Evolutionary conservation across 768 basidiomycete genomes (phyloP), one percentile per base, ranked within the genome.

Genomic region (Hygrocybe coccinea): DNA sequence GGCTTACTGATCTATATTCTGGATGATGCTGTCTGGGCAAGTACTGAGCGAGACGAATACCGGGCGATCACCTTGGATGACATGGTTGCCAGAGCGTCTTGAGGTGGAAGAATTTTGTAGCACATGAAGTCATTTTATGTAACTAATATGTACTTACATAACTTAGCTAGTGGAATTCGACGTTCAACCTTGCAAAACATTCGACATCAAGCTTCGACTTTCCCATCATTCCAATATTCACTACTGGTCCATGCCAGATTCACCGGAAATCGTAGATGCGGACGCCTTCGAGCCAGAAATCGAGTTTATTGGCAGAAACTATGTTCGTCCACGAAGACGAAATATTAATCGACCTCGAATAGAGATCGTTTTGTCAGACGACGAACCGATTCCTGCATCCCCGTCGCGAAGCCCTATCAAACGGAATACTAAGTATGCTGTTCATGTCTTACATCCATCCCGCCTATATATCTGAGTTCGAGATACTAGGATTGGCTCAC

Each of bases 11-110:
- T 97, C 21, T 99, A 95, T 71, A 81, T 98, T 41, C 74, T 84
- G 60, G 94, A 97, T 63, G 94, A 97, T 71, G 95, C 94, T 1
- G 91, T 97, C 12, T 98, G 95, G 88, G 87, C 88, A 2, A 77
- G 83, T 8, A 76, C 75, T 45, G 81, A 84, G 21, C 74, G 73
- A 33, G 84, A 84, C 15, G 78, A 81, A 12, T 90, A 84, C 67
- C 76, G 80, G 56, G 94, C 95, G 3, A 85, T 97, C 24, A 76
- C 85, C 8, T 69, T 97, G 66, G 92, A 95, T 64, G 88, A 91
- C 57, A 92, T 98, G 92, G 88, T 95, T 36, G 59, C 82, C 25
- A 77, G 82, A 37, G 55, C 55, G 24, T n/a, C 3, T n/a, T n/a
- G n/a, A 29, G 29, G 29, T 29, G 29, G 29, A 29, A 29, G 29